Conservation (phyloP, 441 rosid genomes). For the Euphorbia schlechtendalii region DNA sequence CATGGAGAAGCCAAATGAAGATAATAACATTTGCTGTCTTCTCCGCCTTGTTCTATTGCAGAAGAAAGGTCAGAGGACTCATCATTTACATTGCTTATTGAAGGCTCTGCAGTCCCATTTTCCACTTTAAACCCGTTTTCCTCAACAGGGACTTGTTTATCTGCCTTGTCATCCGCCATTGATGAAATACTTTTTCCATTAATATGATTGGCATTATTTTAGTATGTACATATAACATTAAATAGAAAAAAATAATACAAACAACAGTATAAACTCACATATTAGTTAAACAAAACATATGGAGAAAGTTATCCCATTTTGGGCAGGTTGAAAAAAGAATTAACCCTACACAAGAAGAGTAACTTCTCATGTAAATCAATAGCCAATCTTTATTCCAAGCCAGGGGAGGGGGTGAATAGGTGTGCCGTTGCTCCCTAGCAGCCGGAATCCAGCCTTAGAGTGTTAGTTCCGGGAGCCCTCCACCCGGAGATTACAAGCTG, state of each 20-base stretch:
- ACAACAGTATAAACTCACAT: background rate
- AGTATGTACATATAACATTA: background rate
- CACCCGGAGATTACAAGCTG: too few species aligned
- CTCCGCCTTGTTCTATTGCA: slow-evolving; percentile 35
- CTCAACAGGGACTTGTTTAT: slow-evolving; percentile 28
- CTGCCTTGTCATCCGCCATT: slow-evolving; percentile 44
- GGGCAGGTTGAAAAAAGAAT: too few species aligned
- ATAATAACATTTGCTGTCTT: slow-evolving; percentile 48
- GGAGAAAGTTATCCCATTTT: background rate
- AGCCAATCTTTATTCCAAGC: background rate
- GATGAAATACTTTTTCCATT: slow-evolving; percentile 14
- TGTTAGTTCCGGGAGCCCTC: too few species aligned
- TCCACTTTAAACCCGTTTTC: slow-evolving; percentile 37
- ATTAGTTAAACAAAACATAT: background rate
- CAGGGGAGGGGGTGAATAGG: too few species aligned
- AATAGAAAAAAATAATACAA: background rate
- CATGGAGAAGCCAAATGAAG: background rate
- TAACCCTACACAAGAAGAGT: background rate
- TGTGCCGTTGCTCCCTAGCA: too few species aligned
- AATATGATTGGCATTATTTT: background rate
- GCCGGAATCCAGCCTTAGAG: too few species aligned
- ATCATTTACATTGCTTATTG: slow-evolving; percentile 32
- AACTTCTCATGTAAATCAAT: background rate
- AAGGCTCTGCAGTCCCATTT: slow-evolving; percentile 34
- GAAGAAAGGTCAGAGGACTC: slow-evolving; percentile 30